These are phyloP conservation scores for Suillus paluster DNA, from an alignment of 768 basidiomycete species.

Conservation along the genomic window DNA sequence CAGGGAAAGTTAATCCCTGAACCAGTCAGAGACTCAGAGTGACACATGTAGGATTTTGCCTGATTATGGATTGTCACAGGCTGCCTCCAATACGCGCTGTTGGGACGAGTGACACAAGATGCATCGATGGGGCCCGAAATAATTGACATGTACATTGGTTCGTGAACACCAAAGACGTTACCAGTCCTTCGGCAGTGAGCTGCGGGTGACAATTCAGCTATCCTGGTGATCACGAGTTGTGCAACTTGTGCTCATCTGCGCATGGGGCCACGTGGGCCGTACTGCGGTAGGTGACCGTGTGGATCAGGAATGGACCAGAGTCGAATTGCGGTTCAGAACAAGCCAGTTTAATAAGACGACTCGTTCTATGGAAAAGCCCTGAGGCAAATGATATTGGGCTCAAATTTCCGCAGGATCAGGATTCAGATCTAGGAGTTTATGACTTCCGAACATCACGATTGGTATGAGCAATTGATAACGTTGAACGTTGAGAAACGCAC, in stretches of 20 bases:
- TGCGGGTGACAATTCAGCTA: not conserved
- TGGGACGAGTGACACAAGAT: not conserved
- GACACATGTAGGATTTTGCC: not conserved
- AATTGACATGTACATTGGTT: too few relatives aligned
- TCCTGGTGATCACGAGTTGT: not conserved
- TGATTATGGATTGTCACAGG: not conserved
- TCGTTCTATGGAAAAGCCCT: not conserved
- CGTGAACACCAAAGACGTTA: not conserved
- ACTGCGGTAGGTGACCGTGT: too few relatives aligned
- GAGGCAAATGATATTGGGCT: too few relatives aligned
- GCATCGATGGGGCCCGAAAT: not conserved
- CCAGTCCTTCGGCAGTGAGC: not conserved
- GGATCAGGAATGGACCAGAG: too few relatives aligned
- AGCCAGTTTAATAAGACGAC: not conserved
- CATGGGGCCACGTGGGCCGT: too few relatives aligned
- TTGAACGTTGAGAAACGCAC: too few relatives aligned
- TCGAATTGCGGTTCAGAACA: too few relatives aligned
- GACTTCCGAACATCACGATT: not conserved
- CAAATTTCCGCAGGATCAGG: too few relatives aligned
- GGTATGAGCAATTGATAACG: too few relatives aligned
- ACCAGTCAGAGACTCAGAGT: too few relatives aligned
- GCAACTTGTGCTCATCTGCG: conserved; percentile 1
- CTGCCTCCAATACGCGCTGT: too few relatives aligned
- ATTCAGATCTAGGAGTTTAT: too few relatives aligned
- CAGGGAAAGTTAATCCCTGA: not conserved